These are phyloP conservation scores for Aureobasidium melanogenum DNA, from an alignment of 2,329 filamentous ascomycete species.

Conservation along the genomic window DNA sequence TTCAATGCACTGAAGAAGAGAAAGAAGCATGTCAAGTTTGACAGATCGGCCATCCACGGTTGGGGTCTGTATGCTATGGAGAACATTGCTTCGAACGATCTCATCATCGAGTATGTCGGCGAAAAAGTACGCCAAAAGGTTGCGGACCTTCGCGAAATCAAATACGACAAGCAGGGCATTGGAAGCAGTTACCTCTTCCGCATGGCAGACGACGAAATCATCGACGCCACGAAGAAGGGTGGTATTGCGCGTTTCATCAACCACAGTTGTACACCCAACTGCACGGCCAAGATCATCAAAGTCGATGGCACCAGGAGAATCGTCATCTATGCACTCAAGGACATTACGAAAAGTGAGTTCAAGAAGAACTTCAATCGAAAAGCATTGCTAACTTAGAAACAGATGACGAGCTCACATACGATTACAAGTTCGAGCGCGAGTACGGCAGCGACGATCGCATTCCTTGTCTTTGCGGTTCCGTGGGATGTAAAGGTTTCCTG, in stretches of 20 bases:
- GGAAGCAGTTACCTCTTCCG: conserved; percentile 96
- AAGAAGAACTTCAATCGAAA: background rate
- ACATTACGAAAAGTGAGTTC: conserved; percentile 84
- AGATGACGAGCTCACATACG: conserved; percentile 99
- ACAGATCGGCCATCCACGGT: conserved; percentile 94
- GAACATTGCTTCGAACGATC: conserved; percentile 92
- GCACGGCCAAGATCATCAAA: conserved; percentile 98
- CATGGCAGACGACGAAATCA: conserved; percentile 94
- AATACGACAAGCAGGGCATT: conserved; percentile 92
- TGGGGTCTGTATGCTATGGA: conserved; percentile 98
- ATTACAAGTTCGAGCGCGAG: conserved; percentile 99
- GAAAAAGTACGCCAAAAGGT: conserved; percentile 96
- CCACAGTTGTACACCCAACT: conserved; percentile 95
- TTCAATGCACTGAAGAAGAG: conserved; percentile 99
- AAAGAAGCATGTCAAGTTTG: conserved; percentile 98
- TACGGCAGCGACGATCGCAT: conserved; percentile 91
- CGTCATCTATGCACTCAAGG: conserved; percentile 94
- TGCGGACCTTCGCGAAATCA: conserved; percentile 86
- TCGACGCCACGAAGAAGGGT: conserved; percentile 96
- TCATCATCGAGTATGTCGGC: conserved; percentile 99
- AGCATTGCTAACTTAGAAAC: conserved; percentile 23
- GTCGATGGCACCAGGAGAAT: conserved; percentile 97
- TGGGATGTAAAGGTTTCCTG: conserved; percentile 96
- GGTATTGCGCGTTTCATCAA: conserved; percentile 99
- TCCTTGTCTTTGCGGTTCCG: conserved; percentile 90